Percentiles rank a stretch among this genome's conserved stretches.
Conservation (phyloP, 345 rosid genomes). For the Gossypium thurberi region DNA sequence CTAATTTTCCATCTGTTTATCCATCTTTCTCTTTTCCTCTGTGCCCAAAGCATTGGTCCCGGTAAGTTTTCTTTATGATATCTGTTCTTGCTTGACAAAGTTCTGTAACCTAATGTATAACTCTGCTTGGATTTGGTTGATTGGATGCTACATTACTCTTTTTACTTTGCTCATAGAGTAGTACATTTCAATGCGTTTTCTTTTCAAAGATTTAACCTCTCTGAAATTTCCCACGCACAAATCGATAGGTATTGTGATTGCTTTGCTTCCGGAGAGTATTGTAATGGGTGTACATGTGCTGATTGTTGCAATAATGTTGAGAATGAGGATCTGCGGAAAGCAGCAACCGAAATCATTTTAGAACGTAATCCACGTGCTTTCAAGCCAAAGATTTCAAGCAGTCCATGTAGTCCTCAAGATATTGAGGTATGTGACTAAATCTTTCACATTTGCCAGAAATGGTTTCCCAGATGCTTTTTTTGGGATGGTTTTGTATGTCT, state of each 20-base stretch:
- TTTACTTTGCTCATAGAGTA: neutral
- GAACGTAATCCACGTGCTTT: conserved; percentile 46
- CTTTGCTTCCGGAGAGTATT: conserved; percentile 45
- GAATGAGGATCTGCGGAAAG: conserved; percentile 27
- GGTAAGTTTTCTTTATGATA: no score
- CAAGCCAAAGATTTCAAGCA: conserved; percentile 22
- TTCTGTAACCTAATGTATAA: no score
- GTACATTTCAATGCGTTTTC: neutral
- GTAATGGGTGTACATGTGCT: conserved; percentile 45
- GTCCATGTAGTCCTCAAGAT: conserved; percentile 13
- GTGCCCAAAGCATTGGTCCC: no score
- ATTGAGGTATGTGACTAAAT: conserved; percentile 24
- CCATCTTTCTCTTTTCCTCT: no score
- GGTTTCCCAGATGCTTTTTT: neutral
- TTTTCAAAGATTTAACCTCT: conserved; percentile 3
- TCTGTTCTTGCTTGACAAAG: no score
- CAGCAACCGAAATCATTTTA: conserved; percentile 27
- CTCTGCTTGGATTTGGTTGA: neutral
- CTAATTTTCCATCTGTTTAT: no score
- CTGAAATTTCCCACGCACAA: neutral
- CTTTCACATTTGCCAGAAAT: neutral
- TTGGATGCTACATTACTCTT: neutral
- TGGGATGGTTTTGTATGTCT: neutral
- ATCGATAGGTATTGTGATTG: conserved; percentile 49
- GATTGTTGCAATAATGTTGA: conserved; percentile 38